These are phyloP conservation scores for Russula olivacea DNA, from an alignment of 768 basidiomycete genomes.

Conservation along the genomic window DNA sequence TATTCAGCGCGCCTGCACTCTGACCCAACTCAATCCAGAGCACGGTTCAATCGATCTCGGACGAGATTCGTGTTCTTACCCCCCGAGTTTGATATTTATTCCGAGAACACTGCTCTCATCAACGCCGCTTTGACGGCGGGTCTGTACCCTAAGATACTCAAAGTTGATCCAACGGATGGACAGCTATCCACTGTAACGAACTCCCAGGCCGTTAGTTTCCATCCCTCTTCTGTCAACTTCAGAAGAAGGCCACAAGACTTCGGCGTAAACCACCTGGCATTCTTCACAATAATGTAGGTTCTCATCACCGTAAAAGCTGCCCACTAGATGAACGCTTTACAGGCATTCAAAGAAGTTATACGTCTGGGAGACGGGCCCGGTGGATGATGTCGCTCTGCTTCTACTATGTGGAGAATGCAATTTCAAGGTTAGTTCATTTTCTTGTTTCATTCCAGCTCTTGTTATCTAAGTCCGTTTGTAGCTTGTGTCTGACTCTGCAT, in stretches of 20 bases:
- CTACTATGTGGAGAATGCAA: slow-evolving; percentile 88
- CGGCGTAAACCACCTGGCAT: slow-evolving; percentile 65
- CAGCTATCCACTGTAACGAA: slow-evolving; percentile 78
- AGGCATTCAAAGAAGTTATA: slow-evolving; percentile 94
- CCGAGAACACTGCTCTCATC: slow-evolving; percentile 57
- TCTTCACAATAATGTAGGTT: slow-evolving; percentile 83
- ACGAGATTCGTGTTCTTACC: slow-evolving; percentile 76
- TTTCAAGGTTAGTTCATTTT: slow-evolving; percentile 54
- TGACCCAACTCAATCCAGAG: slow-evolving; percentile 36
- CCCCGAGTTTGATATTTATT: slow-evolving; percentile 60
- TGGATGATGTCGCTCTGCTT: slow-evolving; percentile 75
- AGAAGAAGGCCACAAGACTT: slow-evolving; percentile 60
- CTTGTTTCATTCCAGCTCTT: not conserved
- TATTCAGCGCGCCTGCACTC: not conserved
- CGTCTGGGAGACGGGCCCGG: slow-evolving; percentile 88
- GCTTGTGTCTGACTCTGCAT: slow-evolving; percentile 64
- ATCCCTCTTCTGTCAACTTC: slow-evolving; percentile 92
- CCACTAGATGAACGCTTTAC: not conserved
- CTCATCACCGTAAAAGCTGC: not conserved
- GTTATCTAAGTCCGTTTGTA: slow-evolving; percentile 31
- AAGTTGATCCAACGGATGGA: slow-evolving; percentile 52
- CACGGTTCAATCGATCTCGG: slow-evolving; percentile 66
- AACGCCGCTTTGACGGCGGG: slow-evolving; percentile 82
- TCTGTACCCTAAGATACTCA: slow-evolving; percentile 85
- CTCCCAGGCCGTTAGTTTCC: slow-evolving; percentile 71